phyloP scores from a whole-genome alignment of 176 grass and related monocot genomes.

The Aegilops sharonensis region DNA sequence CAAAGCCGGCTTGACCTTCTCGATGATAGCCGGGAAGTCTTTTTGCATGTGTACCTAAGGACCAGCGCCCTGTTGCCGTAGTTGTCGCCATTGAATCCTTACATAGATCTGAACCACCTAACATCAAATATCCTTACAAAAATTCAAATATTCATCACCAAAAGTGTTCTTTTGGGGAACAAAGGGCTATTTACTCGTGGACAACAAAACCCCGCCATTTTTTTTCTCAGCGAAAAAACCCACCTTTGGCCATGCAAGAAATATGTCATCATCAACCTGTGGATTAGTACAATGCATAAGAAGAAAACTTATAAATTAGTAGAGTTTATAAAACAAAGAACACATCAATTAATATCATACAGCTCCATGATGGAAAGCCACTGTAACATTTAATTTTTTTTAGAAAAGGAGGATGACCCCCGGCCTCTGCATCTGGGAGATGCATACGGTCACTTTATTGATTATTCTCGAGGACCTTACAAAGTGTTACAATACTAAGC shows the following conservation, averaged over 20 bases:
- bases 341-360: background rate
- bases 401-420: too few relatives aligned
- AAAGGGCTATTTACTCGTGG: constrained; percentile 2
- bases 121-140: background rate
- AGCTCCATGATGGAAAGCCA: constrained; percentile 23
- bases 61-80: too few relatives aligned
- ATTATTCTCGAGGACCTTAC: too few relatives aligned
- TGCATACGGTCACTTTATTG: too few relatives aligned
- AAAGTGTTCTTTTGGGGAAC: background rate
- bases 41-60: too few relatives aligned
- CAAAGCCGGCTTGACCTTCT: too few relatives aligned
- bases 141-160: background rate
- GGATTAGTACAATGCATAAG: background rate
- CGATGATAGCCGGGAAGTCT: too few relatives aligned
- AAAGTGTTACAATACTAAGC: too few relatives aligned
- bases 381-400: background rate
- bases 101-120: too few relatives aligned
- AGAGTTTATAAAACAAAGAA: background rate
- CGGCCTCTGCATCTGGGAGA: too few relatives aligned
- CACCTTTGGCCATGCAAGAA: background rate
- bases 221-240: background rate
- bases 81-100: too few relatives aligned
- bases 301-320: background rate
- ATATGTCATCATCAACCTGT: background rate
- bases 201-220: background rate